A percentile compares a stretch with the other conserved stretches of the same genome.
phyloP scores from a whole-genome alignment of 1,139 yeast genomes.

The Kurtzmaniella natalensis region DNA sequence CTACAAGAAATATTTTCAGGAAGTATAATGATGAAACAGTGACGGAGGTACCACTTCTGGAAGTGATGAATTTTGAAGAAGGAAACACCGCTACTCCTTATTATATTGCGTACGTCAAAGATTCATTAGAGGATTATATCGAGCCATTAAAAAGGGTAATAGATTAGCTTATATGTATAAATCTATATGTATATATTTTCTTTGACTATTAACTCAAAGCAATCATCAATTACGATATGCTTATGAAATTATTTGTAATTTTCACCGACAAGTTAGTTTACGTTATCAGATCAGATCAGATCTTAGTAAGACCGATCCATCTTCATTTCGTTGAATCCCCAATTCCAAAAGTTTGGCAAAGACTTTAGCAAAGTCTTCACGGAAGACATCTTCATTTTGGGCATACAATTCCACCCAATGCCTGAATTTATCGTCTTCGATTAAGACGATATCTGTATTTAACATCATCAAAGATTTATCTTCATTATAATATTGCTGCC shows the following conservation, averaged over 20 bases:
- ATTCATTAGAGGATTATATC: constrained; percentile 57
- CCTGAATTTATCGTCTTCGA: constrained; percentile 44
- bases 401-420: constrained; percentile 54
- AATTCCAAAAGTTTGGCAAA: constrained; percentile 56
- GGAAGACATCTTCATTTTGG: constrained; percentile 46
- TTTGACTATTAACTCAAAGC: background rate
- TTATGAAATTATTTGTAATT: too few relatives aligned
- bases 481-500: constrained; percentile 30
- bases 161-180: background rate
- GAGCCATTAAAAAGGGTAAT: constrained; percentile 59
- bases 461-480: constrained; percentile 56
- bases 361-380: constrained; percentile 48
- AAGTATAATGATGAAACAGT: constrained; percentile 92
- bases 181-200: background rate
- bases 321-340: constrained; percentile 32
- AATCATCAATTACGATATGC: too few relatives aligned
- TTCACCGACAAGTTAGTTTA: too few relatives aligned
- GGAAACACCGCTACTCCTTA: constrained; percentile 91
- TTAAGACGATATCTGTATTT: constrained; percentile 57
- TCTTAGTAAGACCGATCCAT: constrained; percentile 13
- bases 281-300: too few relatives aligned
- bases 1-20: constrained; percentile 61
- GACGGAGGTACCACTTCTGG: constrained; percentile 68
- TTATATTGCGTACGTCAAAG: constrained; percentile 77
- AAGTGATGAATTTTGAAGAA: constrained; percentile 69